Evolutionary conservation across 2,329 filamentous ascomycete species (phyloP), one percentile per base, ranked within the genome.

Genomic region (Bipolaris victoriae): DNA sequence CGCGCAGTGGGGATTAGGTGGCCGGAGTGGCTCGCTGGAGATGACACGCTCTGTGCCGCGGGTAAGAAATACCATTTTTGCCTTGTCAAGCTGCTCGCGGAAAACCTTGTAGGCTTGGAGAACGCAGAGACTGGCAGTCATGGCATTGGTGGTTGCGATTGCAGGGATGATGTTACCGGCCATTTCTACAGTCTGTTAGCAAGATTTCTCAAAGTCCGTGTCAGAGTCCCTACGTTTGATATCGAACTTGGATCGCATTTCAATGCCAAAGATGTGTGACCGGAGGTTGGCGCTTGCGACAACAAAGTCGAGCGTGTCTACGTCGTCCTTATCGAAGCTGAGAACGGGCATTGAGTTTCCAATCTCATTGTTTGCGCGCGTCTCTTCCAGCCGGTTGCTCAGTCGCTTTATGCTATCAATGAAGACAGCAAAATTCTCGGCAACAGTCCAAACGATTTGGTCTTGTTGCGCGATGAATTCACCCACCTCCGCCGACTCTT

Each of bases 101-200:
- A 99, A 80, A 22, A 98, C 89, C 76, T 97, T 98, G 82, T 96
- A 95, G 0, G 93, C 89, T 75, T 98, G 90, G 24, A 99, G 80
- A 6, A 98, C 92, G 71, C 93, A 98, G 9, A 99, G 84, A 11
- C 92, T 90, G 15, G 95, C 95, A 1, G 95, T 94, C 75, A 98
- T 96, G 15, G 95, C 95, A 75, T 99, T 99, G 0, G 95, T 98
- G 0, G 95, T 99, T 5, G 95, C 95, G 72, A 99, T 99, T 1
- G 95, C 95, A 1, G 95, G 95, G 60, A 99, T 99, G 69, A 99
- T 99, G 74, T 99, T 99, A 52, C 95, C 95, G 3, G 95, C 95
- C 94, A 98, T 99, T 78, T 99, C 90, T 84, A 59, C 48, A 20
- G 16, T 4, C 20, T 26, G 55, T 68, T 39, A 63, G 57, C 43